Evolutionary conservation across 176 grass and related monocot genomes (phyloP).

Genomic region (Dendrocalamus sinicus): DNA sequence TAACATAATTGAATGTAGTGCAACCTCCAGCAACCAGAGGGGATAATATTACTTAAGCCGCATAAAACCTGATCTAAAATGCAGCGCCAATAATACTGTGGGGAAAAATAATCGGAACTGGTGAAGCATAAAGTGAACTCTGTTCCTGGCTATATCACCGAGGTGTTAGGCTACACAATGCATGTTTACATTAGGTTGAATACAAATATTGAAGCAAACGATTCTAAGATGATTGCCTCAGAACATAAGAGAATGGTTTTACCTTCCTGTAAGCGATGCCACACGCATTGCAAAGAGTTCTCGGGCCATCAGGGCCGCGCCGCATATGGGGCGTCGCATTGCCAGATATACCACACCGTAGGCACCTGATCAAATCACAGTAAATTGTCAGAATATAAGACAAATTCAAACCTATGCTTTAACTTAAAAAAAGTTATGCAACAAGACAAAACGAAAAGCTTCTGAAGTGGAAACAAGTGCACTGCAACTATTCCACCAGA

Average conservation of each 20-base stretch:
- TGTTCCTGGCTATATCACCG: constrained; percentile 4
- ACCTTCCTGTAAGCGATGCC: constrained; percentile 91
- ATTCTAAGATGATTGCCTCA: background rate
- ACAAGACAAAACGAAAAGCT: constrained; percentile 20
- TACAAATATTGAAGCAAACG: constrained; percentile 18
- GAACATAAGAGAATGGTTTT: constrained; percentile 13
- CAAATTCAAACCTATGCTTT: background rate
- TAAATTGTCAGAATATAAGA: constrained; percentile 27
- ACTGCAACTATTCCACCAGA: constrained; percentile 12
- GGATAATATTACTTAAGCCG: background rate
- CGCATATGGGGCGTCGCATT: constrained; percentile 86
- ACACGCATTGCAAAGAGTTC: constrained; percentile 92
- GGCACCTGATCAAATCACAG: constrained; percentile 59
- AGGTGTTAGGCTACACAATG: background rate
- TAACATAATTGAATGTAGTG: constrained; percentile 11
- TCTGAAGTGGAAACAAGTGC: constrained; percentile 26
- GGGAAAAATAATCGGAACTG: background rate
- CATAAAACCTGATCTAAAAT: constrained; percentile 15
- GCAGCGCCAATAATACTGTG: background rate
- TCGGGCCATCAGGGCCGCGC: constrained; percentile 87
- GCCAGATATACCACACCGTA: constrained; percentile 76
- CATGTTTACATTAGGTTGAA: background rate
- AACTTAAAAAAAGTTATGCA: constrained; percentile 9
- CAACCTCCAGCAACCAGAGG: background rate
- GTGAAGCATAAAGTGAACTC: constrained; percentile 21